A percentile compares a stretch with the other conserved stretches of the same genome.
These are phyloP conservation scores for Cryptococcus sp. DNA, from an alignment of 1,284 basidiomycete species.

Conservation along the genomic window DNA sequence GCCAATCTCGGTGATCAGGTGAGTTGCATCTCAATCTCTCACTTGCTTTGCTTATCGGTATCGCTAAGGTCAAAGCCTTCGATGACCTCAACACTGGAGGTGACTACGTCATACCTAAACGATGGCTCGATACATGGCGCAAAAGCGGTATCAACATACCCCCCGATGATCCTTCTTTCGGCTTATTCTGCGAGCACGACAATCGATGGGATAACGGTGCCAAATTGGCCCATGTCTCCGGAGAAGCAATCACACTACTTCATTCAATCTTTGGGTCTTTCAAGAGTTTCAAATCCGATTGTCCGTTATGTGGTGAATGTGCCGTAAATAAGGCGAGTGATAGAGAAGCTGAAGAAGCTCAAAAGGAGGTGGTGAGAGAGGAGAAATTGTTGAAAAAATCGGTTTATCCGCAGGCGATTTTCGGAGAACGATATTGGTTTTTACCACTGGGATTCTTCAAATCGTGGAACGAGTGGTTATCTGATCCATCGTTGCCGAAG, in stretches of 20 bases:
- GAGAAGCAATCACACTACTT: constrained; percentile 18
- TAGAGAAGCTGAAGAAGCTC: background rate
- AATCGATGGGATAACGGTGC: constrained; percentile 5
- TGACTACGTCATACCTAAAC: constrained; percentile 19
- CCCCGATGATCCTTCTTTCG: constrained; percentile 19
- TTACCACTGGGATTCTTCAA: constrained; percentile 20
- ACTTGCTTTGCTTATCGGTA: background rate
- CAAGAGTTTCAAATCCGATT: constrained; percentile 5
- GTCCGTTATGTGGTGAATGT: constrained; percentile 16
- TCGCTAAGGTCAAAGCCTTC: constrained; percentile 14
- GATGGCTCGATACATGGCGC: constrained; percentile 29
- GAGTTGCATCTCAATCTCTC: background rate
- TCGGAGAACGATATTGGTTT: constrained; percentile 20
- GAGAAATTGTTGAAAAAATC: constrained; percentile 8
- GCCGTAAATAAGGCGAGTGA: background rate
- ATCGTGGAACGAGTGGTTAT: constrained; percentile 17
- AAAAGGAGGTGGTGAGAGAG: background rate
- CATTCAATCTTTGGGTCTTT: constrained; percentile 31
- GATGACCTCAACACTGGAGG: constrained; percentile 15
- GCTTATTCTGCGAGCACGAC: constrained; percentile 32
- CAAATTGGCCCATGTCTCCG: constrained; percentile 9
- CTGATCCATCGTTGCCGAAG: background rate
- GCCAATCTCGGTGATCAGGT: background rate
- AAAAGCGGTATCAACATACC: constrained; percentile 6
- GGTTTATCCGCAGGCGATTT: constrained; percentile 5